Percentiles rank a stretch among this genome's conserved stretches.
phyloP scores from a whole-genome alignment of 345 rosid genomes.

The Mallotus nudiflorus region DNA sequence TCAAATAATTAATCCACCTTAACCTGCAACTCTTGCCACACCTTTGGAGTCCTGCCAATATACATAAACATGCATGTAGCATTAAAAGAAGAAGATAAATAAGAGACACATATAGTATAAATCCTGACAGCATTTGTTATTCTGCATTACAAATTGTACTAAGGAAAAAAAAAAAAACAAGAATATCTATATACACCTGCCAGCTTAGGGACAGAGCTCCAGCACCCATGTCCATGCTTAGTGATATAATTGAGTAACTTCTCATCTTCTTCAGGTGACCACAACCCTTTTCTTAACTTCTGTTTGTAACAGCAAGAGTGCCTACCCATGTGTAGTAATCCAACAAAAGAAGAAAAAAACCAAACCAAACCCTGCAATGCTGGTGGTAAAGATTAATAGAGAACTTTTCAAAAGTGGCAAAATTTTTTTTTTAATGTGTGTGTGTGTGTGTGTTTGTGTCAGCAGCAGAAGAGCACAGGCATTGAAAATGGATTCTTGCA shows the following conservation, averaged over 20 bases:
- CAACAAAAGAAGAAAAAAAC: neutral
- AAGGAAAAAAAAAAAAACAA: too few species aligned
- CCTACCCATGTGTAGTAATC: constrained; percentile 58
- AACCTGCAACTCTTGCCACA: constrained; percentile 84
- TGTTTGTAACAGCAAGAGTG: constrained; percentile 79
- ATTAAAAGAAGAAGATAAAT: neutral
- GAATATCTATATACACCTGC: constrained; percentile 43
- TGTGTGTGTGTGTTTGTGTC: too few species aligned
- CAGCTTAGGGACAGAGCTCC: constrained; percentile 86
- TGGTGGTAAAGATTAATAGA: constrained; percentile 8
- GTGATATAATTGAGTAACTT: constrained; percentile 68
- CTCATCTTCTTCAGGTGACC: constrained; percentile 95
- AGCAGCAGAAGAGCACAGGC: constrained; percentile 13
- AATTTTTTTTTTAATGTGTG: too few species aligned
- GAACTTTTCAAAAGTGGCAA: constrained; percentile 12
- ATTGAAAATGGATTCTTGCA: constrained; percentile 13
- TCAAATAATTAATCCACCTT: constrained; percentile 82
- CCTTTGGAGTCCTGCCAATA: constrained; percentile 60
- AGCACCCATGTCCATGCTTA: constrained; percentile 75
- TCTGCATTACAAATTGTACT: neutral
- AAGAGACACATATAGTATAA: neutral
- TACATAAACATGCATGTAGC: neutral
- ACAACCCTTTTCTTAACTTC: constrained; percentile 79
- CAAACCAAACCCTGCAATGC: constrained; percentile 16
- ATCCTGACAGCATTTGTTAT: neutral